phyloP scores from a whole-genome alignment of 2,329 filamentous ascomycete genomes.

The Cytospora leucostoma region DNA sequence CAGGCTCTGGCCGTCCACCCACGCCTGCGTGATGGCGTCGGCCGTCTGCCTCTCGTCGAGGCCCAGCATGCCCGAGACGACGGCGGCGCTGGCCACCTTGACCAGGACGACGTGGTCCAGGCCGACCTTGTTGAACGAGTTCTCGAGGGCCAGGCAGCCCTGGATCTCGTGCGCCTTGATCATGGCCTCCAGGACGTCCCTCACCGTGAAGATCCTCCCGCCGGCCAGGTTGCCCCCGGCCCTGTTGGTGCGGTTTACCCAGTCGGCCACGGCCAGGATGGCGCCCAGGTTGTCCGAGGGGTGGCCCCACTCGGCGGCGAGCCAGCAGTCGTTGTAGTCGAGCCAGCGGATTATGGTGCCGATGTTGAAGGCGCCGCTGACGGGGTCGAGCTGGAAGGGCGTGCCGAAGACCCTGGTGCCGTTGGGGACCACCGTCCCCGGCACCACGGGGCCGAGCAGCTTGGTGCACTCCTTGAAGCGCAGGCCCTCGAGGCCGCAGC shows the following conservation, averaged over 20 bases:
- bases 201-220: conserved; percentile 84
- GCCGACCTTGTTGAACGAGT: conserved; percentile 98
- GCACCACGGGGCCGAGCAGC: conserved; percentile 87
- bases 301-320: conserved; percentile 98
- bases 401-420: conserved; percentile 91
- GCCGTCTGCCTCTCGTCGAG: conserved; percentile 87
- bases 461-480: conserved; percentile 96
- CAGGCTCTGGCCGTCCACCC: conserved; percentile 94
- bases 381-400: conserved; percentile 89
- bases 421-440: conserved; percentile 88
- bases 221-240: conserved; percentile 76
- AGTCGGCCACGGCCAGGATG: conserved; percentile 95
- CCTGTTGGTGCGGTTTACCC: conserved; percentile 89
- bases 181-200: conserved; percentile 93
- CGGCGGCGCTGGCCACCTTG: conserved; percentile 94
- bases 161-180: conserved; percentile 99
- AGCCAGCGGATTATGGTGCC: conserved; percentile 98
- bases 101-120: conserved; percentile 97
- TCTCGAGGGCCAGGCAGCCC: conserved; percentile 92
- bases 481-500: conserved; percentile 93
- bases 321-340: conserved; percentile 99
- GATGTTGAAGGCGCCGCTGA: conserved; percentile 98
- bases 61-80: conserved; percentile 93
- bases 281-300: conserved; percentile 97
- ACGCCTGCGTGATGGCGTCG: conserved; percentile 94